phyloP scores from a whole-genome alignment of 176 grass and related monocot genomes.

The Alloteropsis semialata region DNA sequence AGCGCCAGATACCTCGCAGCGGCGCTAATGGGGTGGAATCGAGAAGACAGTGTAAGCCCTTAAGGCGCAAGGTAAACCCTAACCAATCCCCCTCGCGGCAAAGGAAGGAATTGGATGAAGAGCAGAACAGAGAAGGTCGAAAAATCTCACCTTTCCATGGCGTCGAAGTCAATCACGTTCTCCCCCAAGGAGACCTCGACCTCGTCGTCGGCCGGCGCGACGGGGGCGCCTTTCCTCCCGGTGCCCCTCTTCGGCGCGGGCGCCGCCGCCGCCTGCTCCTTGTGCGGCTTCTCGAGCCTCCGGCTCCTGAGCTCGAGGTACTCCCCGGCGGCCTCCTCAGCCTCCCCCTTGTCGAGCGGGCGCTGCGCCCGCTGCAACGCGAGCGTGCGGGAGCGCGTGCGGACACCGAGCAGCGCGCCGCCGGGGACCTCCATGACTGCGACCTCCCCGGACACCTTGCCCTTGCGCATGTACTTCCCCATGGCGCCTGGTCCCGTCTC shows the following conservation, averaged over 20 bases:
- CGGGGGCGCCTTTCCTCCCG: background rate
- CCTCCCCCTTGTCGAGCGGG: slow-evolving; percentile 14
- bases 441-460: slow-evolving; percentile 78
- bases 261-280: background rate
- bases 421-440: slow-evolving; percentile 74
- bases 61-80: slow-evolving; percentile 28
- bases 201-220: slow-evolving; percentile 12
- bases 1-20: background rate
- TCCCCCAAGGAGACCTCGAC: slow-evolving; percentile 59
- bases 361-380: slow-evolving; percentile 49
- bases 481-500: slow-evolving; percentile 17
- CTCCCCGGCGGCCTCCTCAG: background rate
- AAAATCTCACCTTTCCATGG: slow-evolving; percentile 44
- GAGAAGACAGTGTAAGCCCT: background rate
- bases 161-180: slow-evolving; percentile 52
- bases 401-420: slow-evolving; percentile 65
- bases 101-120: background rate
- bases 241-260: background rate
- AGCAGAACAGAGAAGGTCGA: background rate
- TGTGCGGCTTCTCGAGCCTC: slow-evolving; percentile 76
- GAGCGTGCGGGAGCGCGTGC: slow-evolving; percentile 76
- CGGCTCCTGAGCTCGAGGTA: slow-evolving; percentile 87
- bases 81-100: background rate
- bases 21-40: background rate
- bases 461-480: slow-evolving; percentile 94